A percentile compares a stretch with the other conserved stretches of the same genome.
Conservation (phyloP, 2,329 filamentous ascomycete genomes). For the Hypocreales sp. region DNA sequence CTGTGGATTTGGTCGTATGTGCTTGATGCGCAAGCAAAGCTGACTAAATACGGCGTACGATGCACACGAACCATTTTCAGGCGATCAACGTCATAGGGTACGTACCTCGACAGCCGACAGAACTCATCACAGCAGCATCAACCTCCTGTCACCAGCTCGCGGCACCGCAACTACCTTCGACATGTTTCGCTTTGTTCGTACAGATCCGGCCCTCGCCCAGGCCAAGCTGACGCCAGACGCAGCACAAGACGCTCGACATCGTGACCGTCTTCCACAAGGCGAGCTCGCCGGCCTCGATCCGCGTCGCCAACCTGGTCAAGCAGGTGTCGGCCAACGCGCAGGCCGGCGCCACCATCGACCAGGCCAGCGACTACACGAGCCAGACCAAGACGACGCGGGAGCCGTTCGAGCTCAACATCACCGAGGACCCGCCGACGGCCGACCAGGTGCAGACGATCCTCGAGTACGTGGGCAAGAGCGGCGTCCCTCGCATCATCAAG, state of each 20-base stretch:
- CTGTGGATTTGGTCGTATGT: too few relatives aligned
- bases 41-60: too few relatives aligned
- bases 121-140: too few relatives aligned
- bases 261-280: slow-evolving; percentile 94
- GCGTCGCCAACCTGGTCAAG: slow-evolving; percentile 64
- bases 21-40: too few relatives aligned
- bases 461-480: slow-evolving; percentile 57
- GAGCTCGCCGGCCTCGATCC: slow-evolving; percentile 52
- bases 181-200: slow-evolving; percentile 12
- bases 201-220: too few relatives aligned
- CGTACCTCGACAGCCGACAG: too few relatives aligned
- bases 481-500: slow-evolving; percentile 47
- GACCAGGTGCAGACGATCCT: slow-evolving; percentile 76
- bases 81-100: too few relatives aligned
- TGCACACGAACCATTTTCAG: too few relatives aligned
- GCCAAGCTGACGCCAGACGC: too few relatives aligned
- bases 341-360: slow-evolving; percentile 55
- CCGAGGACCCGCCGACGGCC: slow-evolving; percentile 61
- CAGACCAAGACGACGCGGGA: slow-evolving; percentile 39
- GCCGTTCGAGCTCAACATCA: slow-evolving; percentile 78
- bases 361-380: slow-evolving; percentile 48
- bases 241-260: slow-evolving; percentile 75
- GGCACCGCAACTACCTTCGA: neutral
- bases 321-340: slow-evolving; percentile 57
- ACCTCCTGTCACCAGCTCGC: neutral